Base-by-base conservation (phyloP, 2,329 filamentous ascomycete genomes). In the Trichoderma koningiopsis region DNA sequence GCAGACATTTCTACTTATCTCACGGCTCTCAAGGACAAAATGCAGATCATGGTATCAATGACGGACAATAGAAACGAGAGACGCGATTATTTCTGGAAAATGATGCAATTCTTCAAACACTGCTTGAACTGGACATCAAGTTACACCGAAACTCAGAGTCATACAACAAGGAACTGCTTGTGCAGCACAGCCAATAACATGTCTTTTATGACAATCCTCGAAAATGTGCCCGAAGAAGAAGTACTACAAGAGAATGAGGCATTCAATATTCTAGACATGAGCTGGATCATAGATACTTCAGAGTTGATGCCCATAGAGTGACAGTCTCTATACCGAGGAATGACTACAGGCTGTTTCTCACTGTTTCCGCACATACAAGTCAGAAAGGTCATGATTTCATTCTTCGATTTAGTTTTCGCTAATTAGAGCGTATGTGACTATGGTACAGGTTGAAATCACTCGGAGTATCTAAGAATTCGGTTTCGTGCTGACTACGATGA, bases 51-150 rank as follows among this genome's bases (percentile, higher is more conserved):
- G 58, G 37, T 16, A 19, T 47, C 58, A 13, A 19, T 49, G 5
- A 16, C 58, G 10, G 10, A 61, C 1, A 4, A n/a, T 31, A 37
- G 37, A 4, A 10, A 47, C 47, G 58, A 31, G 4, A 61, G 58
- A 22, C 58, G 37, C 16, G 58, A 61, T 13, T 61, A 61, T n/a
- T 61, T 47, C 37, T 61, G 58, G 58, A 47, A 47, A 22, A 61
- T 61, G 58, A 61, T 29, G 37, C 58, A 61, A 1, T 61, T 61
- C 5, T 47, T 47, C 0, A 61, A 61, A 19, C 24, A 61, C 31
- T 61, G 24, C 4, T 31, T 61, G 27, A 61, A 61, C 2, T 61
- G 58, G 58, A 47, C 19, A 6, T 49, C 27, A 5, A 27, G 13
- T 14, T 31, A 47, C 2, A 2, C 19, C 1, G 37, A 8, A 24